phyloP scores from a whole-genome alignment of 495 filamentous ascomycete genomes.

The Tuber brumale region DNA sequence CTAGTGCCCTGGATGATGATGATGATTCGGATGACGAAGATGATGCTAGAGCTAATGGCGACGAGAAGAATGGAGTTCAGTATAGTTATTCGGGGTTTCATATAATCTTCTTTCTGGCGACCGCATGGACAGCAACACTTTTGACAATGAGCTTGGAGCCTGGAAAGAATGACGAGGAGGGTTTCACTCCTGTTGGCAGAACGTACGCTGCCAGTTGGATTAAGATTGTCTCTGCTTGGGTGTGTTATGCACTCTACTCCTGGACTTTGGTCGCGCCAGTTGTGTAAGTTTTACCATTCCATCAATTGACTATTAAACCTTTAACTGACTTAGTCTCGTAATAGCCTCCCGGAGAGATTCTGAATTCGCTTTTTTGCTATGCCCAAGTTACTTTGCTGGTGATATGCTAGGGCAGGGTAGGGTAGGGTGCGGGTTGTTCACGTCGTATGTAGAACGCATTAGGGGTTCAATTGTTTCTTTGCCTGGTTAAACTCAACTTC shows the following conservation, averaged over 20 bases:
- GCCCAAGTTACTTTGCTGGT: not conserved
- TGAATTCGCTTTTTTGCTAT: not conserved
- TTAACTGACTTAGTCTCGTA: not conserved
- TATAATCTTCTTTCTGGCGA: slow-evolving; percentile 93
- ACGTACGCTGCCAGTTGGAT: slow-evolving; percentile 99
- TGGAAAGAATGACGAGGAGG: slow-evolving; percentile 50
- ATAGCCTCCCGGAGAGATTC: slow-evolving; percentile 1
- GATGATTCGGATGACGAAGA: slow-evolving; percentile 62
- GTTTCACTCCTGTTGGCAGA: slow-evolving; percentile 81
- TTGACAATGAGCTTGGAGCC: slow-evolving; percentile 76
- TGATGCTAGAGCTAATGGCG: slow-evolving; percentile 61
- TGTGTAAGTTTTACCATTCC: slow-evolving; percentile 40
- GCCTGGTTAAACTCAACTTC: not conserved
- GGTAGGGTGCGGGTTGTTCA: not conserved
- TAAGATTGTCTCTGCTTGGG: slow-evolving; percentile 96
- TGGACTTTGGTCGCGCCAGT: slow-evolving; percentile 90
- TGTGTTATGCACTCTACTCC: slow-evolving; percentile 87
- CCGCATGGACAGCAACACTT: slow-evolving; percentile 89
- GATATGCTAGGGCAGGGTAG: not conserved
- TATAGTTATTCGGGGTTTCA: slow-evolving; percentile 97
- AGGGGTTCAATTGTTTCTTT: not conserved
- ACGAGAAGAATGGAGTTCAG: slow-evolving; percentile 81
- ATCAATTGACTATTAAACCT: not conserved
- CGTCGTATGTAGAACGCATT: not conserved
- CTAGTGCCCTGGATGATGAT: slow-evolving; percentile 77